Percentiles rank a stretch among this genome's conserved stretches.
Evolutionary conservation across 108 stramenopile genomes (phyloP).

Genomic region (Cyclotella atomus): DNA sequence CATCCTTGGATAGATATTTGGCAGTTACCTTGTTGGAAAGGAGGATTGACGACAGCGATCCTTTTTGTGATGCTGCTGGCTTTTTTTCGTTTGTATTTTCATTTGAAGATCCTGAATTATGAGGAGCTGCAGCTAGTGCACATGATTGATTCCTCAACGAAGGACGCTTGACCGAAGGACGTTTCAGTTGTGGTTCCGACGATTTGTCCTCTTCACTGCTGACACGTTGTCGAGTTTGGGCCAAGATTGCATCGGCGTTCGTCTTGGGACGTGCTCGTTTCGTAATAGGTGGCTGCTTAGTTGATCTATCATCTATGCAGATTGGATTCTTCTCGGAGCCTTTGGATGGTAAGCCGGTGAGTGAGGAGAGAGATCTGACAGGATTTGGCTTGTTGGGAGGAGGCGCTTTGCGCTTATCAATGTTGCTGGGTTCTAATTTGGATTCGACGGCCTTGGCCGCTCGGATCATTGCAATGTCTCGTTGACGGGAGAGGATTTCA

Average conservation of each 20-base stretch:
- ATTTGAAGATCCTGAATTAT: too few relatives aligned
- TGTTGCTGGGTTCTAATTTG: neutral
- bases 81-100: neutral
- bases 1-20: conserved; percentile 38
- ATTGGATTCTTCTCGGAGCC: neutral
- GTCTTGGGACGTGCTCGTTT: neutral
- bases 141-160: neutral
- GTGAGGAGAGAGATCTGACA: neutral
- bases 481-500: conserved; percentile 1
- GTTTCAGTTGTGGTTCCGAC: neutral
- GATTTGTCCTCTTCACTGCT: neutral
- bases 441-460: neutral
- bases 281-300: neutral
- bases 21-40: conserved; percentile 40
- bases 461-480: conserved; percentile 6
- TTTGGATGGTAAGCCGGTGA: neutral
- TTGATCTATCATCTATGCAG: neutral
- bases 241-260: conserved; percentile 12
- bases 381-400: neutral
- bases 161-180: conserved; percentile 11
- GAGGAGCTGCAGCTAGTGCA: neutral
- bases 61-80: neutral
- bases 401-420: neutral
- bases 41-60: conserved; percentile 38
- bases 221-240: conserved; percentile 25